Percentiles rank a stretch among this genome's conserved stretches.
phyloP scores from a whole-genome alignment of 345 rosid species.

The Odontarrhena argentea region DNA sequence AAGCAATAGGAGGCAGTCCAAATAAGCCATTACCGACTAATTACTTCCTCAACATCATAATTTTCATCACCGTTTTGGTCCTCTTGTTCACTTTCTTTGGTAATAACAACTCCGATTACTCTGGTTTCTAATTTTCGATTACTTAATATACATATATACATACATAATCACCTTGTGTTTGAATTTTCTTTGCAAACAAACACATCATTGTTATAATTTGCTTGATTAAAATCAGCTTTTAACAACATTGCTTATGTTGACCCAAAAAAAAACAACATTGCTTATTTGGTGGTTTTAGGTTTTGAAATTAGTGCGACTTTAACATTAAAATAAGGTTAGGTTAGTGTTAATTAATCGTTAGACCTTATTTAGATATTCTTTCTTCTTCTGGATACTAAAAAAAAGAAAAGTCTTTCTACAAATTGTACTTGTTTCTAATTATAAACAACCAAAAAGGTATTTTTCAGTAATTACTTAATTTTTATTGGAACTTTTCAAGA shows the following conservation, averaged over 20 bases:
- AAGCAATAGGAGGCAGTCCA: constrained; percentile 83
- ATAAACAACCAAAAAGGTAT: neutral
- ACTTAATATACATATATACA: constrained; percentile 5
- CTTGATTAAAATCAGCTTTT: neutral
- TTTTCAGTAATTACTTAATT: no score
- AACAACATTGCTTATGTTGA: neutral
- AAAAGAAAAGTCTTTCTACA: constrained; percentile 4
- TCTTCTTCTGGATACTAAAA: neutral
- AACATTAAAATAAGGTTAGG: constrained; percentile 14
- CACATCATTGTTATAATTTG: constrained; percentile 8
- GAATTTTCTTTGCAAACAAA: constrained; percentile 1
- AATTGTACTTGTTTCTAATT: constrained; percentile 19
- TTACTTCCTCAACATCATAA: constrained; percentile 83
- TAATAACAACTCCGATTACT: constrained; percentile 45
- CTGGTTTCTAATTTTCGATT: constrained; percentile 29
- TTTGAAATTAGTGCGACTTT: neutral
- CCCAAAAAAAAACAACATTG: neutral
- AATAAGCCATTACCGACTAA: constrained; percentile 72
- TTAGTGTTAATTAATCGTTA: neutral
- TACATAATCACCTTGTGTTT: neutral
- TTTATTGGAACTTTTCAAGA: constrained; percentile 4
- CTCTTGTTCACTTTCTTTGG: constrained; percentile 63
- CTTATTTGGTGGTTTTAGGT: neutral
- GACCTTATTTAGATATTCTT: constrained; percentile 10
- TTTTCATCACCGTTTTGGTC: constrained; percentile 70